These are phyloP conservation scores for Chlorophyllum brunneum DNA, from an alignment of 768 basidiomycete genomes.

Conservation along the genomic window DNA sequence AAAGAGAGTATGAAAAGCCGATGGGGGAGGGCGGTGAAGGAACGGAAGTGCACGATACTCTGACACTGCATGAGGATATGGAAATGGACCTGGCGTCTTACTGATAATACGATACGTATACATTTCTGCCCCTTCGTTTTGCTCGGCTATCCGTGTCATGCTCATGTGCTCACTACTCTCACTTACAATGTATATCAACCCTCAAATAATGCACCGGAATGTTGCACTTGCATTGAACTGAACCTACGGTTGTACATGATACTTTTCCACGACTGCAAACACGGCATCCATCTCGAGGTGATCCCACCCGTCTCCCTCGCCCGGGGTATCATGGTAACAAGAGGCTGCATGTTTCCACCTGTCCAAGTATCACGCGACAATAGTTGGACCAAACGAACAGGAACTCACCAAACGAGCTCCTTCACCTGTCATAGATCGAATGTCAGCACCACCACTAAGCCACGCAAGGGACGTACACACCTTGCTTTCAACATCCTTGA, in stretches of 20 bases:
- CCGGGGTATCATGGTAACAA: conserved; percentile 60
- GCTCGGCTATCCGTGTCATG: conserved; percentile 9
- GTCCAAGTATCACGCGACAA: not conserved
- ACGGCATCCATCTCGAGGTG: conserved; percentile 53
- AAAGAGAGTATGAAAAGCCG: conserved; percentile 83
- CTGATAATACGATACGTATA: conserved; percentile 13
- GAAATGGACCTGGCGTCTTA: conserved; percentile 6
- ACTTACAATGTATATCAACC: conserved; percentile 10
- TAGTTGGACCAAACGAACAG: not conserved
- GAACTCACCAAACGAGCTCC: conserved; percentile 71
- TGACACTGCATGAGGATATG: conserved; percentile 15
- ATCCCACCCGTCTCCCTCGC: conserved; percentile 51
- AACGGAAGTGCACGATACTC: conserved; percentile 68
- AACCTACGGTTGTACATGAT: conserved; percentile 4
- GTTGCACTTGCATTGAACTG: not conserved
- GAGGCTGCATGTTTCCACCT: conserved; percentile 85
- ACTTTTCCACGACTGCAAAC: conserved; percentile 17
- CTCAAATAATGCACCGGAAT: conserved; percentile 5
- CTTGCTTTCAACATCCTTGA: conserved; percentile 74
- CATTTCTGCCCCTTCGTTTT: conserved; percentile 2
- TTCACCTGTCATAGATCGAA: conserved; percentile 50
- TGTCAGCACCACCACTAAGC: not conserved
- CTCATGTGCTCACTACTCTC: conserved; percentile 11
- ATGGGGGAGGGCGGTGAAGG: conserved; percentile 69
- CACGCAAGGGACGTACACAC: conserved; percentile 28